Conservation (phyloP, 1,284 basidiomycete species). For the Wallemia hederae region DNA sequence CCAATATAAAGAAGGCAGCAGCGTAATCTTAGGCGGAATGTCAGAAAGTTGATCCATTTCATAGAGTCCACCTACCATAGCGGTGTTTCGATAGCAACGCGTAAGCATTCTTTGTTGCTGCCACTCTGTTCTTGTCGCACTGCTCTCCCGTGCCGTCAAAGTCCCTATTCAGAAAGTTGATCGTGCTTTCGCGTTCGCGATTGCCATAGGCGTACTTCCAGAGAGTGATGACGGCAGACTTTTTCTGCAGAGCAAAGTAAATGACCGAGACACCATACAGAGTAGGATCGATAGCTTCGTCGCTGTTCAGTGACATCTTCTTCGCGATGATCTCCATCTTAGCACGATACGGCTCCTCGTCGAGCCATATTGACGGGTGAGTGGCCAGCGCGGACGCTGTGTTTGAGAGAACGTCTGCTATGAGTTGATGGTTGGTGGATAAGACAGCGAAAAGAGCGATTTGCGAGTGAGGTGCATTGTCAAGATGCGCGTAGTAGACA, state of each 20-base stretch:
- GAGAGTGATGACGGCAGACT: background rate
- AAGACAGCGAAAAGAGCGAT: background rate
- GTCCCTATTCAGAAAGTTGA: background rate
- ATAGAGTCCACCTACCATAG: no score
- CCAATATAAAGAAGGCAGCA: background rate
- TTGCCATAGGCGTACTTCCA: background rate
- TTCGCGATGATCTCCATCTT: background rate
- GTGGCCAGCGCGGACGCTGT: no score
- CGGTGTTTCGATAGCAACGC: background rate
- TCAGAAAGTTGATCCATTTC: no score
- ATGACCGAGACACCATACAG: background rate
- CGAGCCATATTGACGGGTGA: background rate
- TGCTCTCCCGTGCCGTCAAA: background rate
- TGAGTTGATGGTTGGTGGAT: background rate
- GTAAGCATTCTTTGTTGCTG: background rate
- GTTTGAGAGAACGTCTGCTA: background rate
- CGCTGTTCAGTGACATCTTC: background rate
- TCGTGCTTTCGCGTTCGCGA: background rate
- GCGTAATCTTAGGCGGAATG: background rate
- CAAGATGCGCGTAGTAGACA: background rate
- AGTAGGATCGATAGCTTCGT: background rate
- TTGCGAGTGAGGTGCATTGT: background rate
- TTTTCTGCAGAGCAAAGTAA: background rate
- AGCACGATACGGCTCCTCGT: background rate
- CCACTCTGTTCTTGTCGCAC: background rate